Evolutionary conservation across 2,329 filamentous ascomycete species (phyloP), one percentile per base, ranked within the genome.

Genomic region (Stemphylium lycopersici): DNA sequence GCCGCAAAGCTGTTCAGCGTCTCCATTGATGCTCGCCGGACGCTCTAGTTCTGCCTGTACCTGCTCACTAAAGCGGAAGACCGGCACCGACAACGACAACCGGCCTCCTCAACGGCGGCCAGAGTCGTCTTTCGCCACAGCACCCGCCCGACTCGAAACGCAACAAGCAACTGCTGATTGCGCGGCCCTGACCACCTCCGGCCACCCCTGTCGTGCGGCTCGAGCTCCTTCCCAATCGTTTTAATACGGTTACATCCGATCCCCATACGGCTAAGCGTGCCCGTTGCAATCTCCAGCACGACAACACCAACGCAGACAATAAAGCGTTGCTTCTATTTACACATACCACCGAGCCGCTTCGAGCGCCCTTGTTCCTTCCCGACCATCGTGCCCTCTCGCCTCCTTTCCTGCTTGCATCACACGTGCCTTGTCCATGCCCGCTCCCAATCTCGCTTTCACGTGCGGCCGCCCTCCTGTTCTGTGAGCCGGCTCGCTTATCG

Each of bases 401-500:
- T 49, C 37, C 50, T 52, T 46, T 53, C n/a, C n/a, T 18, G 24
- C 33, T 40, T 13, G 42, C 32, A n/a, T 16, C 16, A 13, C 42
- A 15, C 5, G 24, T 22, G 34, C n/a, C 36, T 24, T 18, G 12
- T 26, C 38, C 15, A 34, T 18, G 31, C 44, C 47, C 18, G 52
- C 50, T 52, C 31, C 48, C 20, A 26, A 47, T 47, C 38, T 43
- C 15, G 16, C 31, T 44, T 44, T 32, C 18, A 34, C 22, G 40
- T 6, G 36, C 24, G 24, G n/a, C 15, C 15, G 42, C n/a, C 22
- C 31, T 40, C 37, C 41, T 31, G 48, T 13, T 31, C 15, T 22
- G 20, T 38, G 34, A 43, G 24, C 34, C 33, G 32, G 31, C 50
- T 59, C 57, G 57, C 57, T 58, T 58, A 52, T 57, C 54, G 54